phyloP scores from a whole-genome alignment of 2,329 filamentous ascomycete genomes.

The Fusarium duplospermum region DNA sequence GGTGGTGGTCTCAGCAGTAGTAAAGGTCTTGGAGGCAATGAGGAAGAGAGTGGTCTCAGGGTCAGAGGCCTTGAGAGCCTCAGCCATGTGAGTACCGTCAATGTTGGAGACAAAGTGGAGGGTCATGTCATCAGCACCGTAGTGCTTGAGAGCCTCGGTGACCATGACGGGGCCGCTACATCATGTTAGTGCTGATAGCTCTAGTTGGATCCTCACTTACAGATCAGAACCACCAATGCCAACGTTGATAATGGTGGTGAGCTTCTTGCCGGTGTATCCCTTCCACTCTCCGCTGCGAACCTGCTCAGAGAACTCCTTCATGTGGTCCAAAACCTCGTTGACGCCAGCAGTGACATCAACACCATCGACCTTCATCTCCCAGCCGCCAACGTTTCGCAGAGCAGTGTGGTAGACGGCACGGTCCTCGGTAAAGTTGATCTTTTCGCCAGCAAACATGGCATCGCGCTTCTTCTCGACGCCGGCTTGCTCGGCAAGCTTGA shows the following conservation, averaged over 20 bases:
- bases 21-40: constrained; percentile 99
- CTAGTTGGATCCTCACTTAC: constrained; percentile 66
- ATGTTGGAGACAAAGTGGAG: constrained; percentile 99
- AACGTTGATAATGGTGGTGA: constrained; percentile 96
- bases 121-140: constrained; percentile 85
- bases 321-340: constrained; percentile 91
- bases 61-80: constrained; percentile 88
- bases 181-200: constrained; percentile 17
- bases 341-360: constrained; percentile 93
- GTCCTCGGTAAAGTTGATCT: constrained; percentile 99
- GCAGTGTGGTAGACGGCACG: constrained; percentile 96
- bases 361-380: constrained; percentile 86
- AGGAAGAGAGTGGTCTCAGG: constrained; percentile 99
- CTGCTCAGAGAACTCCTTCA: constrained; percentile 98
- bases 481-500: constrained; percentile 92
- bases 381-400: constrained; percentile 87
- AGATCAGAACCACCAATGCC: constrained; percentile 98
- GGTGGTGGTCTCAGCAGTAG: constrained; percentile 95
- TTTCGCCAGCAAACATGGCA: constrained; percentile 96
- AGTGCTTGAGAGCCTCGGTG: constrained; percentile 95
- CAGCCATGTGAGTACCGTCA: constrained; percentile 96
- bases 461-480: constrained; percentile 93
- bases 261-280: constrained; percentile 96
- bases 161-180: constrained; percentile 96
- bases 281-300: constrained; percentile 96